Base-by-base conservation (phyloP, 2,329 filamentous ascomycete genomes). In the Leptographium flavum region DNA sequence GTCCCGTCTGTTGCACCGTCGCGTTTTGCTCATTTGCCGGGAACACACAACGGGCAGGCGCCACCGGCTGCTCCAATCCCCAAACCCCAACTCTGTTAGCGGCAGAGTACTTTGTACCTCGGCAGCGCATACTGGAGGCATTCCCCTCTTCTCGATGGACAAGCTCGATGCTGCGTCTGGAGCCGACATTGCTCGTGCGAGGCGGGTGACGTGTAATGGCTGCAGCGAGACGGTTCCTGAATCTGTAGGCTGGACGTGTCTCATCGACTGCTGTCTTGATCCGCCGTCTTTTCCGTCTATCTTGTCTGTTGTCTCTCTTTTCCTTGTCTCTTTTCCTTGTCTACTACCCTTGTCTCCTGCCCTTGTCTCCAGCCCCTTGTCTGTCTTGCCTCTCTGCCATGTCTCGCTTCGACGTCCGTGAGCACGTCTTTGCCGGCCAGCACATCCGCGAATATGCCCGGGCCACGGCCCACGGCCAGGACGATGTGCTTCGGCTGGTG, bases 381-480 rank as follows among this genome's bases (percentile, higher is more conserved):
- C 39, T 15, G n/a, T 9, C 3, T n/a, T 7, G n/a, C 21, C 25
- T 42, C 17, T 10, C n/a, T 30, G 32, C 43, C 31, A 52, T 54
- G 50, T 54, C 50, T 30, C 42, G 15, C 46, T 86, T 85, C 64
- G 64, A 73, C 51, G 66, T 93, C 54, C 73, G 76, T 51, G 81
- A 92, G 60, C 87, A 94, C 65, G 68, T 72, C 37, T 62, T 93
- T 53, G 73, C 78, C 45, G 77, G 76, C 53, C 76, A 86, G 51
- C 83, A 95, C 62, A 82, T 94, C 50, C 74, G 88, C 50, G 84
- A 93, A 58, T 94, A 87, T 58, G 71, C 83, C 7, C 74, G 76
- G 45, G 83, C 83, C 13, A 87, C 83, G 3, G 72, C 79, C 3
- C 69, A 73, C 46, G 74, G 74, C 13, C 83, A 93, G 54, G 82